Percentiles rank a stretch among this genome's conserved stretches.
phyloP scores from a whole-genome alignment of 2,329 filamentous ascomycete species.

The Paraconiothyrium sp. region DNA sequence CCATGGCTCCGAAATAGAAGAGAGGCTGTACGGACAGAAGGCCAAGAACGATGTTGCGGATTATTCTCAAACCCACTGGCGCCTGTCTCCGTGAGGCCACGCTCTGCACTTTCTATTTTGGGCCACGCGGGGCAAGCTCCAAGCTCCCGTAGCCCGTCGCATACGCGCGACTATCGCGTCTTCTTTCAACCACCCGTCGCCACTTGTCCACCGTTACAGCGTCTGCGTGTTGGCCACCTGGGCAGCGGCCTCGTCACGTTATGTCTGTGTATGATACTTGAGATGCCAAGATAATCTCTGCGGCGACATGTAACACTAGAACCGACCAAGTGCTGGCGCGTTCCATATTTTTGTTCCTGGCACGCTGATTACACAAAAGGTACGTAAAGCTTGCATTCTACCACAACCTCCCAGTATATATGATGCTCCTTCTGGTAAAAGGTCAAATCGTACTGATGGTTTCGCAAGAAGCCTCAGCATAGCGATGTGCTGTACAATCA shows the following conservation, averaged over 20 bases:
- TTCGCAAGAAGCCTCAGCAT: conserved; percentile 36
- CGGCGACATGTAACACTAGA: neutral
- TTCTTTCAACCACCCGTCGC: neutral
- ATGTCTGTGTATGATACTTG: neutral
- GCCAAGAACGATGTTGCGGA: conserved; percentile 10
- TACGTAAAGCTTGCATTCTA: neutral
- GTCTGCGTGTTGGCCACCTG: neutral
- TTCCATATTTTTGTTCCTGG: too few species aligned
- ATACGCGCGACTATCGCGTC: conserved; percentile 11
- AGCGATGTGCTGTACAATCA: conserved; percentile 37
- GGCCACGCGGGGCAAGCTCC: conserved; percentile 5
- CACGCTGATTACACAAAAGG: neutral
- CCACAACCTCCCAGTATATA: conserved; percentile 21
- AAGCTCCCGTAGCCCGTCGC: conserved; percentile 2
- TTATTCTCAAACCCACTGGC: conserved; percentile 3
- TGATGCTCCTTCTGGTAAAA: conserved; percentile 44
- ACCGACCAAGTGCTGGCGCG: neutral
- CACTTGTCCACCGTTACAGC: neutral
- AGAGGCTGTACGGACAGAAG: neutral
- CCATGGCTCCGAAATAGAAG: conserved; percentile 67
- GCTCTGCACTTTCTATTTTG: conserved; percentile 15
- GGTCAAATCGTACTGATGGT: conserved; percentile 45
- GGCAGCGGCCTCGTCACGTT: neutral
- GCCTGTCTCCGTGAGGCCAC: conserved; percentile 10
- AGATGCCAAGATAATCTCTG: neutral